Evolutionary conservation across 164 flowering plant species (phyloP).

Genomic region (Houttuynia cordata): DNA sequence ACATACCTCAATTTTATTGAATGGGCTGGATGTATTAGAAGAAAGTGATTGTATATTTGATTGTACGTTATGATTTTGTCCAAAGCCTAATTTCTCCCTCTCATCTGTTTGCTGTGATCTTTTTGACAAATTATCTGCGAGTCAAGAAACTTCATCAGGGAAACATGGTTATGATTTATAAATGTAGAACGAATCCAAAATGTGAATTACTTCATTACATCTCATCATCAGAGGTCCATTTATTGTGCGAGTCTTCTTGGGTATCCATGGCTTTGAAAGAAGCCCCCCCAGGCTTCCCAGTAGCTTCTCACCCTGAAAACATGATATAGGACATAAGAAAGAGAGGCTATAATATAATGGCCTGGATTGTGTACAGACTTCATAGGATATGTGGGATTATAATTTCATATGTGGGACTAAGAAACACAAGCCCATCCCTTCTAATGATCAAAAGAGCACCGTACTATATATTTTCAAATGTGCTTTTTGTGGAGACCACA

Average conservation of each 20-base stretch:
- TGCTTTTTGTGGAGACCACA: no score
- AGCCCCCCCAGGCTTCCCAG: constrained; percentile 89
- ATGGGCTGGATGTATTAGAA: constrained; percentile 41
- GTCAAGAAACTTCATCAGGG: background rate
- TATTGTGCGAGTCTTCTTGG: constrained; percentile 63
- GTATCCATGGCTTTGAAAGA: constrained; percentile 89
- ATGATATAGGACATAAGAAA: background rate
- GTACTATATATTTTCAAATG: no score
- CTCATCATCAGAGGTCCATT: constrained; percentile 47
- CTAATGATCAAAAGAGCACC: background rate
- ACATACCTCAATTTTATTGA: constrained; percentile 74
- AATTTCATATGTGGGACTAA: no score
- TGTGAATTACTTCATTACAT: constrained; percentile 22
- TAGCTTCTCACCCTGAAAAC: constrained; percentile 30
- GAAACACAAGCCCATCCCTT: background rate
- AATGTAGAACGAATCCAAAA: background rate
- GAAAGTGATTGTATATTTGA: constrained; percentile 22
- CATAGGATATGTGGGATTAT: no score
- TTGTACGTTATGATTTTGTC: constrained; percentile 25
- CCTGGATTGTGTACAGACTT: no score
- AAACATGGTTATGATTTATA: constrained; percentile 1
- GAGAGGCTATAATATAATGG: background rate
- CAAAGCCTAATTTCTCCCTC: constrained; percentile 58
- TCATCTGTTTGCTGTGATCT: constrained; percentile 32
- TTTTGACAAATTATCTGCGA: constrained; percentile 40